Conservation (phyloP, 192 early-diverging fungal genomes). For the Backusella mclennaniae region DNA sequence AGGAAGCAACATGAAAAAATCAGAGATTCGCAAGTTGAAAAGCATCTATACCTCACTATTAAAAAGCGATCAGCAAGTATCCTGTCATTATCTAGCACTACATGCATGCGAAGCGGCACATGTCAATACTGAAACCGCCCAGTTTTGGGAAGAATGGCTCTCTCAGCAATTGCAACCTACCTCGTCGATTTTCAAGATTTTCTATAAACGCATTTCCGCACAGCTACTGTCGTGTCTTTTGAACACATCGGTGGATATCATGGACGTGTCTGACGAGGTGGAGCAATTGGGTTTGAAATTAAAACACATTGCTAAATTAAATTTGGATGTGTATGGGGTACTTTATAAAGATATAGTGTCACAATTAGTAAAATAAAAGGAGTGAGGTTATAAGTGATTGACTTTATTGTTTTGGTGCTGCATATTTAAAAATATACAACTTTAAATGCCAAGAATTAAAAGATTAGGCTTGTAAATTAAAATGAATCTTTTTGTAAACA, state of each 20-base stretch:
- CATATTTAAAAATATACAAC: background rate
- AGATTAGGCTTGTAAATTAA: background rate
- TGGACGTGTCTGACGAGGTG: background rate
- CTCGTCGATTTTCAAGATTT: slow-evolving; percentile 10
- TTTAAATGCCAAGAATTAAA: background rate
- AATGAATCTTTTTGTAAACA: too few relatives aligned
- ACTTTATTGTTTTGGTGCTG: background rate
- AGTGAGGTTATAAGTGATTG: too few relatives aligned
- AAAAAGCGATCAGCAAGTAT: slow-evolving; percentile 28
- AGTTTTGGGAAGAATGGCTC: slow-evolving; percentile 21
- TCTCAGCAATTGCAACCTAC: slow-evolving; percentile 13
- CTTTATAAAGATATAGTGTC: slow-evolving; percentile 5
- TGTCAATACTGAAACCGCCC: background rate
- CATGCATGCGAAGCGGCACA: slow-evolving; percentile 17
- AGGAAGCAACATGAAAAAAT: slow-evolving; percentile 31
- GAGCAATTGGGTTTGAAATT: background rate
- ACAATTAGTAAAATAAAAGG: background rate
- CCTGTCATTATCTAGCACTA: slow-evolving; percentile 8
- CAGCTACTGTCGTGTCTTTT: background rate
- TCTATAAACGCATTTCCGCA: slow-evolving; percentile 11
- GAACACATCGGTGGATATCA: background rate
- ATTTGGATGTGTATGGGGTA: background rate
- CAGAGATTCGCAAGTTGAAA: slow-evolving; percentile 40
- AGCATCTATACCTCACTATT: slow-evolving; percentile 34
- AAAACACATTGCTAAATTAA: background rate